Conservation (phyloP, 1,139 yeast species). For the Sugiyamaella japonica region DNA sequence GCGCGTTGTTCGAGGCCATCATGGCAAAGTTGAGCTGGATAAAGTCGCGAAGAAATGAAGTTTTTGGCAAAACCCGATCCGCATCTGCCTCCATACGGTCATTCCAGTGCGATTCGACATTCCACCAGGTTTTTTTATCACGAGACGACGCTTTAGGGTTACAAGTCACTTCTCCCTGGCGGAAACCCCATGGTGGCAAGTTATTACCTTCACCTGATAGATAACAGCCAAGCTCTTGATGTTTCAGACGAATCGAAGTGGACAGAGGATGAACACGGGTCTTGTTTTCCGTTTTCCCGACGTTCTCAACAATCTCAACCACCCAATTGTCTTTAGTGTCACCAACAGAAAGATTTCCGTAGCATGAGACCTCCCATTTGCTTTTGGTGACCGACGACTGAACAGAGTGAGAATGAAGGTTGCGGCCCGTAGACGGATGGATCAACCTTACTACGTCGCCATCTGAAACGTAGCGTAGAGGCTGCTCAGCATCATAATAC, state of each 20-base stretch:
- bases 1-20: slow-evolving; percentile 98
- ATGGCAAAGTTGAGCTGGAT: slow-evolving; percentile 91
- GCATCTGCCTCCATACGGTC: slow-evolving; percentile 67
- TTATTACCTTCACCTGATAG: slow-evolving; percentile 76
- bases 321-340: slow-evolving; percentile 94
- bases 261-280: slow-evolving; percentile 78
- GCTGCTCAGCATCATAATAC: slow-evolving; percentile 53
- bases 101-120: slow-evolving; percentile 82
- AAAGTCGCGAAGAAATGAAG: slow-evolving; percentile 84
- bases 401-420: slow-evolving; percentile 84
- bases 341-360: slow-evolving; percentile 84
- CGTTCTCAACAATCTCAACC: slow-evolving; percentile 80
- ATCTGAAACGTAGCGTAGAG: slow-evolving; percentile 60
- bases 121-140: slow-evolving; percentile 99
- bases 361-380: slow-evolving; percentile 86
- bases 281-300: slow-evolving; percentile 57
- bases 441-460: slow-evolving; percentile 76
- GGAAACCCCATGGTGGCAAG: slow-evolving; percentile 97
- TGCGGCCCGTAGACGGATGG: slow-evolving; percentile 82
- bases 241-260: slow-evolving; percentile 75
- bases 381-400: slow-evolving; percentile 74
- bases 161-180: slow-evolving; percentile 96
- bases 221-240: slow-evolving; percentile 73
- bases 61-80: slow-evolving; percentile 75
- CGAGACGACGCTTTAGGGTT: slow-evolving; percentile 70